These are phyloP conservation scores for Aspergillus pseudotamarii DNA, from an alignment of 2,329 filamentous ascomycete genomes.

Conservation along the genomic window DNA sequence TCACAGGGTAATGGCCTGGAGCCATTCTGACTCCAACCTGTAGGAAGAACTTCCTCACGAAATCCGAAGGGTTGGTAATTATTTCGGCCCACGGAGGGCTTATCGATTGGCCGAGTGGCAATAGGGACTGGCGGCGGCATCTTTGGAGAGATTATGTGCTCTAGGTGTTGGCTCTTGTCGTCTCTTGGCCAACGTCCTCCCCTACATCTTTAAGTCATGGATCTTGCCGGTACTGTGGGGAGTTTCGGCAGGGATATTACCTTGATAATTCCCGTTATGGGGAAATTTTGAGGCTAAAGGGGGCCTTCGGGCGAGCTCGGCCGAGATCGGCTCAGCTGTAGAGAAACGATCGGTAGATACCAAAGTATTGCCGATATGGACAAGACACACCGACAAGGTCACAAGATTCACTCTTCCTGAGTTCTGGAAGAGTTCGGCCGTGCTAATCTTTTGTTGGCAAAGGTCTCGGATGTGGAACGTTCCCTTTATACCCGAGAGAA, in stretches of 20 bases:
- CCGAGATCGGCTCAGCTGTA: not conserved
- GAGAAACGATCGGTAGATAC: not conserved
- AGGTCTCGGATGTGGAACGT: not conserved
- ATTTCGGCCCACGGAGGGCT: not conserved
- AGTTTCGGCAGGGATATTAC: not conserved
- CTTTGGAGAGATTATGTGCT: not conserved
- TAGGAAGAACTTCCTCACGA: not conserved
- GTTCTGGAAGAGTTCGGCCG: not conserved
- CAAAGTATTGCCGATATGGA: not conserved
- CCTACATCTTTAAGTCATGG: not conserved
- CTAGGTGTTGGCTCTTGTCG: not conserved
- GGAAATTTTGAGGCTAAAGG: not conserved
- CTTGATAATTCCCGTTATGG: not conserved
- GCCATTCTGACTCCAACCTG: not conserved
- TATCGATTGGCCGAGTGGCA: not conserved
- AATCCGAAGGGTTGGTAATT: not conserved
- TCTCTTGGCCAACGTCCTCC: not conserved
- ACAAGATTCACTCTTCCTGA: not conserved
- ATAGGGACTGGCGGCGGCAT: not conserved
- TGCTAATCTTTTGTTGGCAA: not conserved
- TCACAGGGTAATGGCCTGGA: not conserved
- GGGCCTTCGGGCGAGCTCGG: not conserved
- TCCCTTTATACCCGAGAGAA: not conserved
- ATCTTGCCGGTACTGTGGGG: not conserved
- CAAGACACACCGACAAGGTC: not conserved